Base-by-base conservation (phyloP, 2,329 filamentous ascomycete species). In the Colletotrichum filicis region DNA sequence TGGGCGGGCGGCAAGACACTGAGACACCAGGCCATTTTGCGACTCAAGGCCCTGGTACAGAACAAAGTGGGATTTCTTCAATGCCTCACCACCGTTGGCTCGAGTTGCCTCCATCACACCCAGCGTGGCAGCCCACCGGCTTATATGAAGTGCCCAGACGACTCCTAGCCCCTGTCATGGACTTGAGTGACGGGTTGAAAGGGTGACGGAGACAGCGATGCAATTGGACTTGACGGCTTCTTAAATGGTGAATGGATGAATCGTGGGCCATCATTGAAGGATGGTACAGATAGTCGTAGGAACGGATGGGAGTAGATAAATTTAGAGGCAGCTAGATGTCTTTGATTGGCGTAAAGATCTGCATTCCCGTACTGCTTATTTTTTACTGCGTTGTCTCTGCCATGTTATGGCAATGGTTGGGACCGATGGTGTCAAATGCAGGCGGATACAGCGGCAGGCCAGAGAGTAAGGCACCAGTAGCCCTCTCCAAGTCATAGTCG, bases 21-120 rank as follows among this genome's bases (percentile, higher is more conserved):
- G 74, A 75, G 74, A 75, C 74, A 74, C 64, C 61, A 74, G 59
- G 52, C 71, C 59, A 63, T 74, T 75, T 75, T 68, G 73, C 60
- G 69, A 74, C 55, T 72, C 66, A 66, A 65, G 58, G 42, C 63
- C 52, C 71, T 55, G 32, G 63, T 68, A 68, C 62, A 53, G 24
- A 19, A 55, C 62, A 57, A 74, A 63, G 42, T 58, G 62, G 42
- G 61, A 72, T 60, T 73, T 70, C 60, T 61, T 65, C 42, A 64
- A 32, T 70, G 63, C 56, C 35, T 65, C 26, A 59, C 53, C 70
- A 63, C 52, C 37, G 58, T 65, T 73, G 71, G 56, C 56, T 58
- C 53, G 46, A 69, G 32, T 46, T 55, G 61, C 14, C 57, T 66
- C 52, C 52, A 57, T 66, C 60, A 63, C 46, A 73, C 52, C 14